These are phyloP conservation scores for Leishmania major DNA, from an alignment of 208 protist genomes.

Conservation along the genomic window DNA sequence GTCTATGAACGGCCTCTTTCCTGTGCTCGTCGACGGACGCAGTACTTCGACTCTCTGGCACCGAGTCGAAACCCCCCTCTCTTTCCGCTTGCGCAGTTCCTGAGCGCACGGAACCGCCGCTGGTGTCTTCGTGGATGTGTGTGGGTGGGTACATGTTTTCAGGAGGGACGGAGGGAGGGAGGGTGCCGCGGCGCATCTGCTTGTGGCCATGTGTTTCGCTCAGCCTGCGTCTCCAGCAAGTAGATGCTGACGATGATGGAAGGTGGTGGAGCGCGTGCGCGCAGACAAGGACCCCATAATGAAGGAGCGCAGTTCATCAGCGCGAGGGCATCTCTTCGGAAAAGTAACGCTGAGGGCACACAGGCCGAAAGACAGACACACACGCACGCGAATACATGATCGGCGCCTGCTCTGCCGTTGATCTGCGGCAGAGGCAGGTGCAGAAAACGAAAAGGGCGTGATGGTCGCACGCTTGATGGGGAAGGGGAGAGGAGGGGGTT, in stretches of 20 bases:
- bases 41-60: too few relatives aligned
- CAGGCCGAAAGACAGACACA: not conserved
- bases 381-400: not conserved
- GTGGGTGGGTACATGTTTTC: not conserved
- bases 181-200: too few relatives aligned
- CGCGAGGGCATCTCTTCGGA: not conserved
- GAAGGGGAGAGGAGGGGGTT: too few relatives aligned
- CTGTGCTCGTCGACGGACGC: too few relatives aligned
- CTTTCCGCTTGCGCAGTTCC: too few relatives aligned
- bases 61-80: too few relatives aligned
- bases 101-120: too few relatives aligned
- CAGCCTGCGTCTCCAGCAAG: not conserved
- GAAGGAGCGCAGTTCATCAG: not conserved
- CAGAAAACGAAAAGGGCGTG: not conserved
- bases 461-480: too few relatives aligned
- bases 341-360: not conserved
- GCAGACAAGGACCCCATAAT: not conserved
- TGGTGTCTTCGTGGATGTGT: not conserved
- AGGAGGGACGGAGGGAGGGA: too few relatives aligned
- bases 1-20: too few relatives aligned
- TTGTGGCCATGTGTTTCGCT: not conserved
- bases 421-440: not conserved
- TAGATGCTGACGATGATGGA: not conserved
- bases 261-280: not conserved
- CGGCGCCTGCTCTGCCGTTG: not conserved